Conservation (phyloP, 139 green algal genomes). For the Astrephomene gubernaculifera region DNA sequence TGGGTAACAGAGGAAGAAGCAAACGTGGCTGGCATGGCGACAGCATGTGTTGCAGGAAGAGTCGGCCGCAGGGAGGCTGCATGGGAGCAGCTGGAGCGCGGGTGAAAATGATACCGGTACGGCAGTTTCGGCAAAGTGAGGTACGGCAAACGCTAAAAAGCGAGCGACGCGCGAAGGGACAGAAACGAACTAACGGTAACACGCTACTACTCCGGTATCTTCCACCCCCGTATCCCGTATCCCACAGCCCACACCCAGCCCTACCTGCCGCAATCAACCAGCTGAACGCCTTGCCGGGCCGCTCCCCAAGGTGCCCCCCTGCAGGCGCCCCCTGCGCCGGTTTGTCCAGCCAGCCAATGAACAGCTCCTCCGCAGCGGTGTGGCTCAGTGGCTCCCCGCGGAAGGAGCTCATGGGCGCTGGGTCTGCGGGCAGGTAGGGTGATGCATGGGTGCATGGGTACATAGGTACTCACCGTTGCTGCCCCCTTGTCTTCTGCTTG, state of each 20-base stretch:
- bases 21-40: too few relatives aligned
- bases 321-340: neutral
- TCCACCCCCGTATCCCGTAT: neutral
- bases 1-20: too few relatives aligned
- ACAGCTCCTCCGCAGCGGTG: conserved; percentile 80
- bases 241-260: neutral
- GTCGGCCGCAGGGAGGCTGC: too few relatives aligned
- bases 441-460: neutral
- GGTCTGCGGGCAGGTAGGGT: conserved; percentile 59
- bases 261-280: conserved; percentile 78
- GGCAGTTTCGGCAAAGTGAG: too few relatives aligned
- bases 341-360: conserved; percentile 56
- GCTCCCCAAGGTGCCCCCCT: neutral
- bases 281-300: conserved; percentile 46
- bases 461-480: too few relatives aligned
- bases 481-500: too few relatives aligned
- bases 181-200: too few relatives aligned
- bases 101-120: too few relatives aligned
- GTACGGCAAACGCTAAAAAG: too few relatives aligned
- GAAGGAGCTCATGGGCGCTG: conserved; percentile 83
- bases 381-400: conserved; percentile 83
- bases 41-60: too few relatives aligned
- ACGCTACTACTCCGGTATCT: neutral
- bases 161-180: too few relatives aligned
- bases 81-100: too few relatives aligned